phyloP scores from a whole-genome alignment of 2,329 filamentous ascomycete species.

The Fusarium clavum region DNA sequence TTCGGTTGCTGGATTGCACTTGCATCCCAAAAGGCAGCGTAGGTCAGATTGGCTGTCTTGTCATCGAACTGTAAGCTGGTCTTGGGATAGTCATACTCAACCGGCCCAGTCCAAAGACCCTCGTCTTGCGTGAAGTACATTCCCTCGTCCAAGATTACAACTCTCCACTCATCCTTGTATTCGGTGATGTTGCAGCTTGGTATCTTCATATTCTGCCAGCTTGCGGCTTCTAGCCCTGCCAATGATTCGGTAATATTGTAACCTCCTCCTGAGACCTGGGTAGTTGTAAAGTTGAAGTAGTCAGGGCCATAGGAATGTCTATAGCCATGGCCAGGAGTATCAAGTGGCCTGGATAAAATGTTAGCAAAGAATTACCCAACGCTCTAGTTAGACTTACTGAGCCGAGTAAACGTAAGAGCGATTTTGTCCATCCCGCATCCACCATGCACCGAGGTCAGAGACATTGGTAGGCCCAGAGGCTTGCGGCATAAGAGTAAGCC shows the following conservation, averaged over 20 bases:
- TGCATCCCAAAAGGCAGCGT: neutral
- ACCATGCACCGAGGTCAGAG: neutral
- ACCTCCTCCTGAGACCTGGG: neutral
- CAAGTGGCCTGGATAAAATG: neutral
- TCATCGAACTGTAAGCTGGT: neutral
- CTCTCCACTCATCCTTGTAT: neutral
- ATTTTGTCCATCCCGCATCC: neutral
- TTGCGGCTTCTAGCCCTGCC: too few relatives aligned
- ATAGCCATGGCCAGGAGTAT: neutral
- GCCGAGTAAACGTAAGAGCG: neutral
- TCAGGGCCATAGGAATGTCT: fast-evolving
- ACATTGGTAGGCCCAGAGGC: neutral
- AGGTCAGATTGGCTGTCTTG: neutral
- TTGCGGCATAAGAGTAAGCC: neutral
- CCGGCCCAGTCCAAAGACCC: neutral
- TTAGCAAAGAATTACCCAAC: neutral
- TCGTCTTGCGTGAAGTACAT: fast-evolving
- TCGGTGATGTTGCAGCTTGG: neutral
- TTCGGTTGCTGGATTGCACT: neutral
- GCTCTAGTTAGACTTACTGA: neutral
- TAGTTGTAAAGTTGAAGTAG: neutral
- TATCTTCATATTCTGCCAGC: neutral
- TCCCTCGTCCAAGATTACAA: neutral
- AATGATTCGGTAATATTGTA: neutral
- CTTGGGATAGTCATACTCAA: neutral